Conservation (phyloP, 78 protist species). For the Dictyostelium purpureum region DNA sequence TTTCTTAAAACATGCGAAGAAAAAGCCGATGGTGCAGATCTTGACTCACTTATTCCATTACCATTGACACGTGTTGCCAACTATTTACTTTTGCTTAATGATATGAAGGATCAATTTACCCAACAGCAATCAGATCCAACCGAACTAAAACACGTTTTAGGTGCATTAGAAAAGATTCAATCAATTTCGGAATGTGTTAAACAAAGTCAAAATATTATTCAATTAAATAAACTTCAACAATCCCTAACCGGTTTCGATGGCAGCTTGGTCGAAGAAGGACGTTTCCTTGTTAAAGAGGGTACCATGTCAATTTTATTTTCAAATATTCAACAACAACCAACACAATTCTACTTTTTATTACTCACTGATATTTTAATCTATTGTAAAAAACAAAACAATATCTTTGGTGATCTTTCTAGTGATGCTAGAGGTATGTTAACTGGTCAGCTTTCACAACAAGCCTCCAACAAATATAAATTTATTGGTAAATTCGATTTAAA, state of each 20-base stretch:
- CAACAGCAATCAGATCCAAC: neutral
- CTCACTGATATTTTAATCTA: constrained; percentile 41
- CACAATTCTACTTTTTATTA: neutral
- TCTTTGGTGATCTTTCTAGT: constrained; percentile 12
- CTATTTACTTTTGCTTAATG: constrained; percentile 23
- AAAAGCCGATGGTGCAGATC: constrained; percentile 56
- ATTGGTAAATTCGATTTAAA: constrained; percentile 48
- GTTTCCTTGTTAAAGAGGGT: constrained; percentile 52
- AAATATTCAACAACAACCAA: neutral
- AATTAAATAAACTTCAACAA: constrained; percentile 43
- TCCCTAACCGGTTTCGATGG: constrained; percentile 56
- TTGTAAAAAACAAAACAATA: constrained; percentile 59
- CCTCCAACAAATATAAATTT: constrained; percentile 11
- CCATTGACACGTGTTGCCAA: constrained; percentile 30
- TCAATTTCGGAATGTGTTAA: constrained; percentile 23
- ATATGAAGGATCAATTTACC: constrained; percentile 3
- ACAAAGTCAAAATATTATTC: constrained; percentile 63
- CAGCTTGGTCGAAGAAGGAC: constrained; percentile 35
- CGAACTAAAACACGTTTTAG: constrained; percentile 12
- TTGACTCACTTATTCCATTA: constrained; percentile 41
- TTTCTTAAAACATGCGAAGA: constrained; percentile 72
- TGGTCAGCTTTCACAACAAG: neutral
- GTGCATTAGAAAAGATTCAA: constrained; percentile 46
- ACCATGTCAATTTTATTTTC: neutral
- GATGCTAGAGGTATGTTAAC: constrained; percentile 1